Base-by-base conservation (phyloP, 352 stramenopile genomes). In the Aphanomyces astaci region DNA sequence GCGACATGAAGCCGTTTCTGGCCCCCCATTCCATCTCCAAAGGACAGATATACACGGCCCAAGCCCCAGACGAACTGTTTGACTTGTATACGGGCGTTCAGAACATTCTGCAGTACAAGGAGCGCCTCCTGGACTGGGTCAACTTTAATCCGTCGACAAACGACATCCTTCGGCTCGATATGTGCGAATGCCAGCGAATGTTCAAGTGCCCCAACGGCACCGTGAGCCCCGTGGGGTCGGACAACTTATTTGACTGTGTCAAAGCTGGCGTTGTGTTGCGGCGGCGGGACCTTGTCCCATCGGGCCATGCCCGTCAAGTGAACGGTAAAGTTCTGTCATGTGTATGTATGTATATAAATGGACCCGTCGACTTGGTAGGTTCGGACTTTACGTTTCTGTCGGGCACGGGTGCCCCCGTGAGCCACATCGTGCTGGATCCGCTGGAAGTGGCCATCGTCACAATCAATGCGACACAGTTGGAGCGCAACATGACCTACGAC, bases 201-300 rank as follows among this genome's bases (percentile, higher is more conserved):
- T 78, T 97, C 54, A 90, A 96, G 63, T 99, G 96, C 71, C 96
- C 95, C 3, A 98, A 98, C 70, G 95, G 90, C 48, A 99, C 96
- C 3, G 84, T 71, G 1, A 89, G 82, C 0, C 54, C 66, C 4
- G 62, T 76, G 31, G 87, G 89, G 1, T 84, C 87, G 5, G 79
- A 82, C 30, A 75, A 81, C 48, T 88, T 98, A 17, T 85, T 85
- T 64, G 75, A 96, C 63, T 99, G 95, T 73, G 72, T 89, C n/a
- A 92, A 96, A 62, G 91, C 86, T 1, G 86, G 89, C 4, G 78
- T 92, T 28, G 82, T 98, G 5, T 74, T 98, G 1, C 70, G 85
- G 67, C 87, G 96, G 1, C 72, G 97, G 9, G 87, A 82, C 33
- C 79, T 94, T 4, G 75, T 98, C 27, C 89, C 91, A 0, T 64